Evolutionary conservation across 306 rosid genomes (phyloP), one percentile per base, ranked within the genome.

Genomic region (Cicer pinnatifidum): DNA sequence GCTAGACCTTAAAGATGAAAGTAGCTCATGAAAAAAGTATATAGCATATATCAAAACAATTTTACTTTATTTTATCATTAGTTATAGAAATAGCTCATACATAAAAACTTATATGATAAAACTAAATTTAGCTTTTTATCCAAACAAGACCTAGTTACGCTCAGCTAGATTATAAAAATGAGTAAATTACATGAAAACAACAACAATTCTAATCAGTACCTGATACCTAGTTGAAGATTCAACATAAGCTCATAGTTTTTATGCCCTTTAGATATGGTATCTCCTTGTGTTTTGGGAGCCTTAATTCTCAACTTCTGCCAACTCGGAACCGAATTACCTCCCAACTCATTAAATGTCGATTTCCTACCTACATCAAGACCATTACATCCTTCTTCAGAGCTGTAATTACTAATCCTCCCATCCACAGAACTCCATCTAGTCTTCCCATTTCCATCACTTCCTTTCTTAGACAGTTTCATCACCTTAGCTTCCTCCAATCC

Each of bases 181-280:
- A 48, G 46, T 9, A 19, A 12, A 23, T 58, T 28, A 39, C 8
- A 66, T 78, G 71, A 67, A 63, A 71, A 33, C 51, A 80, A 41
- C 68, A 50, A 45, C 62, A 71, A 28, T 46, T 75, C 53, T 45
- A 73, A 68, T 81, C 51, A 70, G 77, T 88, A 93, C 98, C 98
- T 91, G 87, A 94, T 89, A 58, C 99, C 99, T 52, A 88, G 79
- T 82, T 94, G 97, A 68, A 94, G 82, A 88, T 94, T 94, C 65
- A 94, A 87, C 99, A 94, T 94, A 71, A 94, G 97, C 23, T 88
- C 97, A 67, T 82, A 91, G 74, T 94, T 87, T 85, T 91, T 94
- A 67, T 94, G 99, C 60, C 97, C 99, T 75, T 88, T 91, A 7
- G 92, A 76, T 82, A 94, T 94, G 19, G 96, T 94, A 54, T 75